Evolutionary conservation across 345 rosid species (phyloP).

Genomic region (Hibiscus trionum): DNA sequence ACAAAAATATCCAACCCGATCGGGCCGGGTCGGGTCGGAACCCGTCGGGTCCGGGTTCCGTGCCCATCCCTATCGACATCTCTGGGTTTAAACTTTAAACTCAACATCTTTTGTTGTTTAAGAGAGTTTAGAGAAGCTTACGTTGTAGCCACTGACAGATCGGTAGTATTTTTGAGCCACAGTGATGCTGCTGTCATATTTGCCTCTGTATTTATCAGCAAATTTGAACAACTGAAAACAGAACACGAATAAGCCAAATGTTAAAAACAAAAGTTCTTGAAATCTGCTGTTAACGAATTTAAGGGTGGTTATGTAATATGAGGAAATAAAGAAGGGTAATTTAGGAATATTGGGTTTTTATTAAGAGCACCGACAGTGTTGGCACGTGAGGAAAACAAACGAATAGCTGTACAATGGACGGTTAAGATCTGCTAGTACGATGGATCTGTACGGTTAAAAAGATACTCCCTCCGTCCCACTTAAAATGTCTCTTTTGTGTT

Average conservation of each 20-base stretch:
- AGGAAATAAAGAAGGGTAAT: no score
- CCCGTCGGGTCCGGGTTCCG: no score
- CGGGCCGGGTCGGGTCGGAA: no score
- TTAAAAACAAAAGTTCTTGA: neutral
- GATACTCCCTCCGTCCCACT: no score
- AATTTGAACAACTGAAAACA: conserved; percentile 71
- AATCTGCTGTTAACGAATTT: neutral
- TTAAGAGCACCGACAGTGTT: conserved; percentile 13
- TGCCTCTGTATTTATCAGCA: conserved; percentile 95
- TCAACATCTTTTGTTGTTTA: neutral
- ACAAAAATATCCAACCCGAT: no score
- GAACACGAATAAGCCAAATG: neutral
- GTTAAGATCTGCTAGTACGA: conserved; percentile 26
- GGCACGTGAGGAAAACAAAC: conserved; percentile 20
- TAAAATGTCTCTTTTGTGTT: no score
- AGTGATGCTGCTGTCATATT: conserved; percentile 85
- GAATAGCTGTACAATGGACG: conserved; percentile 24
- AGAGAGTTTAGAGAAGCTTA: conserved; percentile 17
- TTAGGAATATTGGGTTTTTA: neutral
- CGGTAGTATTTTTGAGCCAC: conserved; percentile 76
- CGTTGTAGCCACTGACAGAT: conserved; percentile 91
- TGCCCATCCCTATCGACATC: no score
- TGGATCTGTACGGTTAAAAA: conserved; percentile 29
- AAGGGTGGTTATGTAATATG: conserved; percentile 15
- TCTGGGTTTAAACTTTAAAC: neutral